These are phyloP conservation scores for Groenewaldozyma sp. DNA, from an alignment of 1,139 yeast species.

Conservation along the genomic window DNA sequence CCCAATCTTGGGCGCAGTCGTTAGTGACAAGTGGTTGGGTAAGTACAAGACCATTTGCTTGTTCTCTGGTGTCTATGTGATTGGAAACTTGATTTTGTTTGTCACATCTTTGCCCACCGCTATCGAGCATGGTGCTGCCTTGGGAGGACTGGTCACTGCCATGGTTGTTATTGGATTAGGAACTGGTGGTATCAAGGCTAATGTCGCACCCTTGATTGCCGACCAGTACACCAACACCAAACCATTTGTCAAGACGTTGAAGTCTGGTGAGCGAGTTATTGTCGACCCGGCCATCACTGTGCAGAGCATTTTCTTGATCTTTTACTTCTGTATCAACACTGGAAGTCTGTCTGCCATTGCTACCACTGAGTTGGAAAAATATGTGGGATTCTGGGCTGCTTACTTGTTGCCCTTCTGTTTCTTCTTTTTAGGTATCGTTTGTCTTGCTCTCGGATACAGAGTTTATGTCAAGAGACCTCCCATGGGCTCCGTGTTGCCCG, in stretches of 20 bases:
- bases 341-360: conserved; percentile 76
- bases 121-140: conserved; percentile 38
- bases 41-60: conserved; percentile 59
- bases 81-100: conserved; percentile 56
- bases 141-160: conserved; percentile 47
- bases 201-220: conserved; percentile 69
- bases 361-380: conserved; percentile 61
- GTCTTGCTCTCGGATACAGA: conserved; percentile 48
- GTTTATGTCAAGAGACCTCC: conserved; percentile 54
- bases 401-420: conserved; percentile 55
- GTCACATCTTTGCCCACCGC: conserved; percentile 64
- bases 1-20: conserved; percentile 68
- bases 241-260: conserved; percentile 50
- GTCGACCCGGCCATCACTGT: conserved; percentile 63
- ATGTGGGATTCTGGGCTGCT: conserved; percentile 72
- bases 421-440: conserved; percentile 52
- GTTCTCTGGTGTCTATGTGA: conserved; percentile 50
- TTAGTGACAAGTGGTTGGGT: conserved; percentile 70
- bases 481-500: conserved; percentile 51
- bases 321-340: conserved; percentile 72
- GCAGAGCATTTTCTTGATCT: conserved; percentile 65
- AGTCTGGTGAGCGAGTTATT: conserved; percentile 57
- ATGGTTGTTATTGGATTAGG: conserved; percentile 67
- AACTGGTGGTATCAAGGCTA: conserved; percentile 76
- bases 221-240: conserved; percentile 57